Evolutionary conservation across 257 asterid species (phyloP), one percentile per base, ranked within the genome.

Genomic region (Lavandula angustifolia): DNA sequence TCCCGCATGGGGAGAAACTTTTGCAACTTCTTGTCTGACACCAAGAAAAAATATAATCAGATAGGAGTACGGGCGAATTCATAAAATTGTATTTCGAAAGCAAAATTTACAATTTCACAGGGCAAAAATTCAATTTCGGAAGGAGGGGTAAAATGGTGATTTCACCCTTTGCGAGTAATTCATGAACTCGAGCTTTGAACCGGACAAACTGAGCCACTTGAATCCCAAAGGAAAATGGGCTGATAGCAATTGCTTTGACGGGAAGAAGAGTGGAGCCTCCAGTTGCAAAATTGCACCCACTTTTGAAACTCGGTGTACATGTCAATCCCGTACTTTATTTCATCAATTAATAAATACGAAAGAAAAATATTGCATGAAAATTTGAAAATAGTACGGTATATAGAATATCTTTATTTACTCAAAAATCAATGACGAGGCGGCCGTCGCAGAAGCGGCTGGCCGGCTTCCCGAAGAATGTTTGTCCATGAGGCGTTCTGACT

Each of bases 231-330:
- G 60, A 69, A 61, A 81, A 78, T 0, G 86, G 86, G 74, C 79
- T 78, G 8, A 62, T 46, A 1, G 65, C 13, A 9, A 32, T 54
- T 7, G 60, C 60, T 42, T 34, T 54, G 9, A 51, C 78, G 9
- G 77, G 81, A 43, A 72, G 75, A 16, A 78, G 67, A 6, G 81
- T 68, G 7, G 83, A 75, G 9, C 86, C 86, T n/a, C 71, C 79
- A 0, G 75, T 66, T 12, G 79, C 86, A 38, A 75, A 81, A 63
- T 81, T 62, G 71, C 83, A 43, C 54, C 86, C 49, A 41, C 40
- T 29, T 71, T 48, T 62, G 71, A 78, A 73, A 67, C 48, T 46
- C 6, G 70, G 75, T 32, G 86, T 67, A 2, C 68, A 22, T 22
- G 2, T 22, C 1, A 22, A 22, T 22, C 27, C 27, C 27, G 27